phyloP scores from a whole-genome alignment of 2,329 filamentous ascomycete genomes.

The Neobulgaria alba region DNA sequence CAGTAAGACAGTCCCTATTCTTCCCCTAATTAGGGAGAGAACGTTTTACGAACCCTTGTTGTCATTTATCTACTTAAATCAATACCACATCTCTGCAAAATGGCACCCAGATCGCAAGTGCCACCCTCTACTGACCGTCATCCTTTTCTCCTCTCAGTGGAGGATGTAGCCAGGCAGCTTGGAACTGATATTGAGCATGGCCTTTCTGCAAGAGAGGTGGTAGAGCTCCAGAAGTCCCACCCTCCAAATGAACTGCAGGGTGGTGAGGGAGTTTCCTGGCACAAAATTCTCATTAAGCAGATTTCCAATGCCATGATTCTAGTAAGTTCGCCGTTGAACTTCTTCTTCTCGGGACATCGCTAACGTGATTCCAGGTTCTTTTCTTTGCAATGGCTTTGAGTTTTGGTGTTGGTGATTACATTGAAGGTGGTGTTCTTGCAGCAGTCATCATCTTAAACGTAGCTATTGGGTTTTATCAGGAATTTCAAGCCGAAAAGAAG shows the following conservation, averaged over 20 bases:
- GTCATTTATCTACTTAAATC: too few relatives aligned
- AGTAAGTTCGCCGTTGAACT: conserved; percentile 33
- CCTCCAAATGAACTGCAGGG: conserved; percentile 65
- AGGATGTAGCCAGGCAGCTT: conserved; percentile 54
- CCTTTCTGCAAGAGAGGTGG: conserved; percentile 51
- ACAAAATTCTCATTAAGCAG: conserved; percentile 65
- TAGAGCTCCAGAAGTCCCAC: conserved; percentile 48
- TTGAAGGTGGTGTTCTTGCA: conserved; percentile 50
- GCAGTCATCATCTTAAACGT: conserved; percentile 51
- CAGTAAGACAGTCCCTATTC: too few relatives aligned
- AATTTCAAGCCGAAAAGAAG: conserved; percentile 51
- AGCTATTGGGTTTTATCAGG: conserved; percentile 49
- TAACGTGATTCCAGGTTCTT: conserved; percentile 36
- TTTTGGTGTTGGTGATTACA: conserved; percentile 45
- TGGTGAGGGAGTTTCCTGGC: conserved; percentile 56
- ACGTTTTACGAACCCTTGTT: too few relatives aligned
- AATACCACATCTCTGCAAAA: too few relatives aligned
- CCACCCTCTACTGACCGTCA: conserved; percentile 32
- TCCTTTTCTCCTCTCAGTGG: conserved; percentile 51
- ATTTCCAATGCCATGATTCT: conserved; percentile 72
- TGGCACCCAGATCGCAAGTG: conserved; percentile 14
- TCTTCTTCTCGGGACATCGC: background rate
- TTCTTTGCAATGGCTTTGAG: conserved; percentile 31
- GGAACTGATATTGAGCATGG: conserved; percentile 59
- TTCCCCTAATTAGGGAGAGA: too few relatives aligned